These are phyloP conservation scores for Saccharum hybrid DNA, from an alignment of 202 grass and related monocot genomes.

Conservation along the genomic window DNA sequence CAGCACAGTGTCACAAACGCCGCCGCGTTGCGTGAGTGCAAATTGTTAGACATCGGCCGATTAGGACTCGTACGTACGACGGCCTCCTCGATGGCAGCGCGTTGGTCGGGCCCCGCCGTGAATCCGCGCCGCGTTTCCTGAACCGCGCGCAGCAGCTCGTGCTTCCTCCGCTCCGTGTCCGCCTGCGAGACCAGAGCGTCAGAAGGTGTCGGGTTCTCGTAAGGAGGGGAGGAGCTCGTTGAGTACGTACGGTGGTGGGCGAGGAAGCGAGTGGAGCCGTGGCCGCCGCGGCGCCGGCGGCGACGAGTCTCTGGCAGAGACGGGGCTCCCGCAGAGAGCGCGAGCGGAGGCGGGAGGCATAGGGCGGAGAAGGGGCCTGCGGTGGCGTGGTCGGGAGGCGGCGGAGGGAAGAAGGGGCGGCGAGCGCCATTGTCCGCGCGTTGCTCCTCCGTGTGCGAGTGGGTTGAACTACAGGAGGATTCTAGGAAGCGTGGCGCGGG, in stretches of 20 bases:
- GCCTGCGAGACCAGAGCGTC: conserved; percentile 44
- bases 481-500: neutral
- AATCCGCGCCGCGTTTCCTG: conserved; percentile 86
- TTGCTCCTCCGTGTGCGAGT: neutral
- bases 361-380: neutral
- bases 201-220: conserved; percentile 2
- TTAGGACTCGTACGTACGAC: conserved; percentile 47
- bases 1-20: neutral
- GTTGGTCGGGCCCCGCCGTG: conserved; percentile 65
- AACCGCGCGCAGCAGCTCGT: conserved; percentile 71
- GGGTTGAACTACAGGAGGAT: too few relatives aligned
- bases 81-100: conserved; percentile 83
- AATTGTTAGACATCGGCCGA: neutral
- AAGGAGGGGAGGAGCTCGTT: neutral
- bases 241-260: conserved; percentile 1
- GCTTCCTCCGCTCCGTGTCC: conserved; percentile 72
- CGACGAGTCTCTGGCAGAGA: conserved; percentile 9
- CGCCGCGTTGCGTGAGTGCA: neutral
- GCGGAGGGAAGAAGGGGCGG: conserved; percentile 31
- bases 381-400: conserved; percentile 24
- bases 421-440: conserved; percentile 51
- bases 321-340: neutral
- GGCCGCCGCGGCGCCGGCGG: conserved; percentile 15
- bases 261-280: conserved; percentile 20
- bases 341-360: neutral